Evolutionary conservation across 2,329 filamentous ascomycete genomes (phyloP).

Genomic region (Pseudocercospora musae): DNA sequence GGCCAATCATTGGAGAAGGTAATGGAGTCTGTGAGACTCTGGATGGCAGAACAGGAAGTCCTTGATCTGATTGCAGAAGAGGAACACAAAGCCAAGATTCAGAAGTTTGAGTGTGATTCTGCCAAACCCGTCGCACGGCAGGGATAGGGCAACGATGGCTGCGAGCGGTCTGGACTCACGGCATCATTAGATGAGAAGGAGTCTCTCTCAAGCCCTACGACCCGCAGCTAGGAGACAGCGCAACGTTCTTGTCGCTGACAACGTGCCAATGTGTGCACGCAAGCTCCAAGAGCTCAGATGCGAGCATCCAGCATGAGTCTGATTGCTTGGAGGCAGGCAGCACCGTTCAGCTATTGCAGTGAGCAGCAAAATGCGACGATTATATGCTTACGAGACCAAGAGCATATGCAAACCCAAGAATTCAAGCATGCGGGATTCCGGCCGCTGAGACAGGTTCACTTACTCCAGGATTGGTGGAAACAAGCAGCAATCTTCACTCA

Average conservation of each 20-base stretch:
- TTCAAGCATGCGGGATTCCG: neutral
- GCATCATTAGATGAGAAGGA: neutral
- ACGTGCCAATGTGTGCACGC: neutral
- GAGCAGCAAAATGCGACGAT: neutral
- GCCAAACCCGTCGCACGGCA: neutral
- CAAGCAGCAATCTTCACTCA: neutral
- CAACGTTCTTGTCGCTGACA: neutral
- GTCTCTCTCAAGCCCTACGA: neutral
- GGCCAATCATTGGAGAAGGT: constrained; percentile 68
- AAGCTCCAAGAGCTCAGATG: neutral
- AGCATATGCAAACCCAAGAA: neutral
- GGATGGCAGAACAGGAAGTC: constrained; percentile 73
- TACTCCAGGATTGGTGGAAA: neutral
- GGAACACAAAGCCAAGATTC: constrained; percentile 24
- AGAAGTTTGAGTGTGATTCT: neutral
- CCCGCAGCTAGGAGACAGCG: neutral
- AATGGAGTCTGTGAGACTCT: constrained; percentile 73
- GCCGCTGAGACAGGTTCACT: neutral
- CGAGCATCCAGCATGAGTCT: neutral
- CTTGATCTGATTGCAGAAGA: constrained; percentile 52
- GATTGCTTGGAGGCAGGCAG: neutral
- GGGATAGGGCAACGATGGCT: neutral
- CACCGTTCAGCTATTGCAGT: neutral
- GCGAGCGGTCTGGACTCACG: neutral
- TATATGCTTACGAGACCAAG: neutral